Evolutionary conservation across 352 stramenopile species (phyloP), one percentile per base, ranked within the genome.

Genomic region (Blastocystis sp.): DNA sequence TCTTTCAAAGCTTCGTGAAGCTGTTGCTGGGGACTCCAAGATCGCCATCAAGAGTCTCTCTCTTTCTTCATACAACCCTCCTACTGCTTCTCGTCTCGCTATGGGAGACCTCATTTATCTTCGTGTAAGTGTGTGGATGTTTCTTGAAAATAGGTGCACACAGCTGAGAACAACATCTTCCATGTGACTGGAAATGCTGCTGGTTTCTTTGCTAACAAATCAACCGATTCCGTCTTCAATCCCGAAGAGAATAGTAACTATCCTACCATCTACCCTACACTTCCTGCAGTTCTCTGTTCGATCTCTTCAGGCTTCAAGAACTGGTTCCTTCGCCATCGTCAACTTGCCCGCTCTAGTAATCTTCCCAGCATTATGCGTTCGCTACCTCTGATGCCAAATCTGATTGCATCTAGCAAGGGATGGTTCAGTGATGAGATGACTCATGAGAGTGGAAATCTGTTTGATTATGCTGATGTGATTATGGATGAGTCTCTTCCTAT

Each of bases 81-180:
- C 75, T 19, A 42, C 49, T 0, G 7, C 57, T 37, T 75, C 57
- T 65, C 57, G 75, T 42, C n/a, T 39, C 11, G 57, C 61, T 24
- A 52, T 86, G 57, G 75, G 75, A 32, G 75, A 86, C 24, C 39
- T 86, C n/a, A 77, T 86, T 19, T 86, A 86, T 51, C 75, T 86
- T 24, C 75, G 75, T n/a, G 75, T 86, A 86, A 46, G 46, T 19
- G 4, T 46, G 5, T 32, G 6, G 1, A 11, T 9, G 1, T 19
- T 7, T 35, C 42, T 57, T 77, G 14, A 24, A 11, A 29, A 16
- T 86, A 86, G 75, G 58, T 86, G 42, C 57, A 71, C 35, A 86
- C 75, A n/a, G 27, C 19, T 3, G 75, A 86, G 61, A 75, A 86
- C 57, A 75, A 75, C 57, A 58, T 86, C 19, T 74, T 86, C 52